Evolutionary conservation across 2,329 filamentous ascomycete genomes (phyloP).

Genomic region (Trichoderma simmonsii): DNA sequence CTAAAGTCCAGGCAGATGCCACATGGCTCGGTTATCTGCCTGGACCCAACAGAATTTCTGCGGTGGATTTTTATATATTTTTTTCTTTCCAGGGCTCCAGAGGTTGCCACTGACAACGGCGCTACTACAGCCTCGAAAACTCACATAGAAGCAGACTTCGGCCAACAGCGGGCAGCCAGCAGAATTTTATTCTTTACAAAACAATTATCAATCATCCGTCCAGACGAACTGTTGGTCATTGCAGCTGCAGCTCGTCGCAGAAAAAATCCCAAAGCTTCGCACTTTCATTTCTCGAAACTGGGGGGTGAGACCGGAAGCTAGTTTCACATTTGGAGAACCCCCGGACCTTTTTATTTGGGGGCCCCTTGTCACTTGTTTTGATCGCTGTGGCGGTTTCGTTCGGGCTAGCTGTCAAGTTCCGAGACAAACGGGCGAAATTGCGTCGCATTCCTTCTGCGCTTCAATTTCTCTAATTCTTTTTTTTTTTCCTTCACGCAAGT

Average conservation of each 20-base stretch:
- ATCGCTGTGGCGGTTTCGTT: conserved; percentile 1
- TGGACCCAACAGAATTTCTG: neutral
- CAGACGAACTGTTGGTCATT: neutral
- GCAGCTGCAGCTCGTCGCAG: neutral
- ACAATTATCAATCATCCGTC: conserved; percentile 9
- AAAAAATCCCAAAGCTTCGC: neutral
- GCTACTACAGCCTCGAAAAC: conserved; percentile 26
- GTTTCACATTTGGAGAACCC: conserved; percentile 8
- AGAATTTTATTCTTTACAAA: neutral
- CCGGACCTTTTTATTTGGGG: neutral
- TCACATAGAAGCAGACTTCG: conserved; percentile 13
- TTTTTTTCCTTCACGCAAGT: neutral
- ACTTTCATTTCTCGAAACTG: neutral
- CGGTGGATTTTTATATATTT: neutral
- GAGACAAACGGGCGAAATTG: conserved; percentile 7
- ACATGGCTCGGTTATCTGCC: neutral
- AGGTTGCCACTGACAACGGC: conserved; percentile 41
- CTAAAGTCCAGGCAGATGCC: neutral
- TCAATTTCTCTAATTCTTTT: neutral
- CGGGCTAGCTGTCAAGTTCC: conserved; percentile 14
- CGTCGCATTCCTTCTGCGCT: conserved; percentile 5
- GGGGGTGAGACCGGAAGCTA: conserved; percentile 11
- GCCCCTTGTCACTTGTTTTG: conserved; percentile 11
- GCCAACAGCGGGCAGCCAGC: neutral
- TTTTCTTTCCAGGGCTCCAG: conserved; percentile 6